Base-by-base conservation (phyloP, 2,329 filamentous ascomycete genomes). In the Paecilomyces dactylethromorphus region DNA sequence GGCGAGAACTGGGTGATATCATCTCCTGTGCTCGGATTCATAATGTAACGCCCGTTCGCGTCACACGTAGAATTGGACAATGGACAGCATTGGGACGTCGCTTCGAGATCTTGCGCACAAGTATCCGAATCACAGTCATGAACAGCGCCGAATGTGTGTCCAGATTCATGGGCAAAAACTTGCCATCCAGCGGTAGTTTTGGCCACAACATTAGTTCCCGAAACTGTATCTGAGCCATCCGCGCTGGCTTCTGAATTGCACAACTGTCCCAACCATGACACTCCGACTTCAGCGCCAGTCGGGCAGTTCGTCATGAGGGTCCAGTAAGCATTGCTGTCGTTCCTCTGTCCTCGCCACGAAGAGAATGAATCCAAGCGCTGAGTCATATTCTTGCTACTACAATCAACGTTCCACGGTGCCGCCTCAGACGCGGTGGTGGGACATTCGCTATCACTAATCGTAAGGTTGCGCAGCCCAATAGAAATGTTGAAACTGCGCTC, bases 401-500 rank as follows among this genome's bases (percentile, higher is more conserved):
- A 99, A 22, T 78, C 84, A 57, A 90, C 80, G 69, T 99, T 99
- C 92, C 93, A 99, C 0, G 87, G 87, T 0, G 90, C 87, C 3
- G 86, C 82, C 1, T 84, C 70, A 10, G 87, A 81, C 5, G 88
- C 78, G 0, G 85, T 83, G 3, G 84, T 84, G 0, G 93, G 91
- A 69, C 94, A 99, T n/a, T 80, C 79, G 3, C 82, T 75, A 52
- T 90, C 85, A 58, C 85, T 90, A 61, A 97, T 84, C 31, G 91
- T 89, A 56, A 99, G 76, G 69, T 96, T 96, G 65, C 88, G 86
- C 60, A 99, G 85, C 51, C 92, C 94, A 35, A 99, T 85, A 0
- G 92, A 93, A 67, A 99, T 93, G 74, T 97, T 97, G 79, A 99
- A 97, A 7, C 90, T 90, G 66, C 82, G 85, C 73, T 99, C 94